These are phyloP conservation scores for Saturnispora kantuleensis DNA, from an alignment of 805 yeast genomes.

Conservation along the genomic window DNA sequence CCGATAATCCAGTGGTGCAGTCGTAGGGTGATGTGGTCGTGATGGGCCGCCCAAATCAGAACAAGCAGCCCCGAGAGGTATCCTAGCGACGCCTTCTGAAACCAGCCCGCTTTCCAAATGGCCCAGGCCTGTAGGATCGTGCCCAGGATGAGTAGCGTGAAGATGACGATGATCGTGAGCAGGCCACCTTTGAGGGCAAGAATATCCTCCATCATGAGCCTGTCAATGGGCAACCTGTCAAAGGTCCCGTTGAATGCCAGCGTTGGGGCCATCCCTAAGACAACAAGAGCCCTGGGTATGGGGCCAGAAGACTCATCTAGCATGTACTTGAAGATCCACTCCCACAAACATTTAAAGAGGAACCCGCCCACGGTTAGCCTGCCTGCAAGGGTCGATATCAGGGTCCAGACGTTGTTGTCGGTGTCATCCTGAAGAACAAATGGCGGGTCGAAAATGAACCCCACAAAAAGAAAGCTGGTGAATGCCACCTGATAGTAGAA, in stretches of 20 bases:
- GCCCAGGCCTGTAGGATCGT: constrained; percentile 65
- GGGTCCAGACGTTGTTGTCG: constrained; percentile 18
- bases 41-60: constrained; percentile 31
- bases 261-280: constrained; percentile 3
- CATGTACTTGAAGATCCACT: constrained; percentile 3
- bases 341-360: constrained; percentile 42
- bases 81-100: constrained; percentile 45
- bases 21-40: constrained; percentile 61
- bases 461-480: not conserved
- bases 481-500: not conserved
- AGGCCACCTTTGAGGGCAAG: constrained; percentile 70
- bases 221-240: constrained; percentile 80
- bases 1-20: constrained; percentile 78
- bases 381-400: constrained; percentile 62
- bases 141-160: constrained; percentile 38
- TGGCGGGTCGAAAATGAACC: constrained; percentile 1
- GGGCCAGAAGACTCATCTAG: not conserved
- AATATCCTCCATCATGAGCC: constrained; percentile 65
- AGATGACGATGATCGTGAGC: constrained; percentile 46
- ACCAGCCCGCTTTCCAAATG: constrained; percentile 70
- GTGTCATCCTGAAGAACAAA: not conserved
- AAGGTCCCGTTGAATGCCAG: constrained; percentile 78
- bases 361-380: constrained; percentile 32
- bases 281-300: not conserved
- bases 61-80: constrained; percentile 39